Base-by-base conservation (phyloP, 2,329 filamentous ascomycete species). In the Claviceps sp. region DNA sequence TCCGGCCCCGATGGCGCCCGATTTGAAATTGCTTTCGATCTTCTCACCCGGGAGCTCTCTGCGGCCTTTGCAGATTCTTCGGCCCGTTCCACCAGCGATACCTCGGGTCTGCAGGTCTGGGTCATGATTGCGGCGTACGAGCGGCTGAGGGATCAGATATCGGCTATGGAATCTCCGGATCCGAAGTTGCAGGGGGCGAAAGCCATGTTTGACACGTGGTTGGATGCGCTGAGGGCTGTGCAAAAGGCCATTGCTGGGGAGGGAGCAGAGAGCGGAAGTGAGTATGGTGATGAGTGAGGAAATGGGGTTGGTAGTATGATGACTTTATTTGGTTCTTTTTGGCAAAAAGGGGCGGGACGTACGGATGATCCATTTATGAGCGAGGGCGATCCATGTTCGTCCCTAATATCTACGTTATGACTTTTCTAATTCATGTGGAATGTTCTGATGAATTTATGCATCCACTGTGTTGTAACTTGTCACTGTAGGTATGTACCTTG, bases 81-180 rank as follows among this genome's bases (percentile, higher is more conserved):
- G 8, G 52, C 54, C 8, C 62, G 50, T 53, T 60, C 19, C 17
- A 16, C 61, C 52, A 41, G 56, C 2, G 67, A 72, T 39, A 67
- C 68, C 0, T 69, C 75, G 14, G 69, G 72, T 1, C 59, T 80
- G 42, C 76, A 80, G 58, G 61, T 79, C 17, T 74, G 73, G 71
- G 68, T 75, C 44, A 79, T 80, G 76, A 80, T 80, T 49, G 76
- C 79, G 57, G 76, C 76, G 2, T 80, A 80, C 57, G 76, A 80
- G 65, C 68, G 68, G 54, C 62, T 80, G 52, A 67, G 73, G 16
- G 72, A 77, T 44, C 69, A 70, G 57, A 59, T 79, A 0, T 58
- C 64, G 0, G 64, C 61, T 2, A 65, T 64, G 59, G 64, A 67
- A 52, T 55, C 62, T 37, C 56, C 56, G 0, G 61, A 68, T 2